Conservation (phyloP, 164 flowering plant genomes). For the Amborella trichopoda region DNA sequence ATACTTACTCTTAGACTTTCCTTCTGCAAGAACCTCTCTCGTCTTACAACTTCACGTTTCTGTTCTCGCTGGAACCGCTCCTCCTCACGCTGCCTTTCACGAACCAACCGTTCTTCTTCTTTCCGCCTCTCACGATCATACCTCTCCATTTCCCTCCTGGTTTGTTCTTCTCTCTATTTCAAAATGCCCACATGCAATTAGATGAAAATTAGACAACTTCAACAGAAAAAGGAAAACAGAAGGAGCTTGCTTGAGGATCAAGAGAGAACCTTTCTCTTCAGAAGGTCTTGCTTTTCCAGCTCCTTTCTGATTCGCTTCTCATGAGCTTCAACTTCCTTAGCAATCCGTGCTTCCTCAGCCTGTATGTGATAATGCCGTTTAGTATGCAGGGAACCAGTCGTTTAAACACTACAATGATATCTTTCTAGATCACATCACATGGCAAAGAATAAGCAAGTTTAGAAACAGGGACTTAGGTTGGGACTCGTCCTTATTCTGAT, state of each 20-base stretch:
- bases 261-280: conserved; percentile 61
- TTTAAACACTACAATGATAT: neutral
- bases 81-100: conserved; percentile 85
- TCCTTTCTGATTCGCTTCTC: conserved; percentile 82
- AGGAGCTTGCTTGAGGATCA: neutral
- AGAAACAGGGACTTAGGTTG: too few species aligned
- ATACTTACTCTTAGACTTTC: conserved; percentile 59
- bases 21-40: conserved; percentile 73
- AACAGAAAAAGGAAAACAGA: too few species aligned
- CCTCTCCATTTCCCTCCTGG: conserved; percentile 82
- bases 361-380: conserved; percentile 21
- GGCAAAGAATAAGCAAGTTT: too few species aligned
- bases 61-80: conserved; percentile 74
- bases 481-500: too few species aligned
- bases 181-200: too few species aligned
- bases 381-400: too few species aligned
- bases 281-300: conserved; percentile 77
- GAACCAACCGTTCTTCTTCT: conserved; percentile 82
- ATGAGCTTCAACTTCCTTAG: conserved; percentile 82
- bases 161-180: conserved; percentile 77
- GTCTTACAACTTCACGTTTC: conserved; percentile 77
- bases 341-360: conserved; percentile 79
- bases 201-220: too few species aligned
- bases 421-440: too few species aligned
- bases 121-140: conserved; percentile 86